Percentiles rank a stretch among this genome's conserved stretches.
Conservation (phyloP, 2,329 filamentous ascomycete species). For the Biscogniauxia sp. region DNA sequence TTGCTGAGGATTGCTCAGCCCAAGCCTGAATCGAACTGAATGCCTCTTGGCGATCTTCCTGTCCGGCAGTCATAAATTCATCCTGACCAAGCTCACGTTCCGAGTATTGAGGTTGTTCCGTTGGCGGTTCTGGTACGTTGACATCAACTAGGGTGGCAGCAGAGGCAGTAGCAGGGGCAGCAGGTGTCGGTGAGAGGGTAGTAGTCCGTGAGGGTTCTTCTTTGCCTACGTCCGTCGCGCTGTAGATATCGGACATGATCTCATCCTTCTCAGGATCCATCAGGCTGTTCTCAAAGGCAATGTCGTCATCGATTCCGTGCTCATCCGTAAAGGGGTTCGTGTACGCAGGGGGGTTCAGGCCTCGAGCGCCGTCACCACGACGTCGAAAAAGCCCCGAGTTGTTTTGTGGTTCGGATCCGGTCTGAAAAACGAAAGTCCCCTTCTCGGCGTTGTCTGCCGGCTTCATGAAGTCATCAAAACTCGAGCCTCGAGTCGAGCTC, state of each 20-base stretch:
- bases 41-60: constrained; percentile 43
- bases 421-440: constrained; percentile 58
- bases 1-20: constrained; percentile 54
- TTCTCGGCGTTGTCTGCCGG: constrained; percentile 50
- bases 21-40: constrained; percentile 64
- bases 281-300: constrained; percentile 39
- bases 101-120: constrained; percentile 25
- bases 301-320: constrained; percentile 51
- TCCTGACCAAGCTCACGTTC: constrained; percentile 42
- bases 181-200: constrained; percentile 21
- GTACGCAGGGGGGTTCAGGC: constrained; percentile 46
- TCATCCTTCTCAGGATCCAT: constrained; percentile 48
- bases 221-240: constrained; percentile 47
- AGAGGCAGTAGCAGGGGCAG: constrained; percentile 22
- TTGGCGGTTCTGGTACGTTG: constrained; percentile 15
- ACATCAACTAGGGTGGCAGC: constrained; percentile 36
- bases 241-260: constrained; percentile 54
- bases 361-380: constrained; percentile 47
- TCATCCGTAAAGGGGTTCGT: constrained; percentile 61
- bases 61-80: constrained; percentile 53
- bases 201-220: constrained; percentile 14
- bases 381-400: constrained; percentile 48
- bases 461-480: constrained; percentile 59
- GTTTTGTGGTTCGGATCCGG: constrained; percentile 46
- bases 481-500: constrained; percentile 36